Evolutionary conservation across 345 rosid species (phyloP), one percentile per base, ranked within the genome.

Genomic region (Clausena lansium): DNA sequence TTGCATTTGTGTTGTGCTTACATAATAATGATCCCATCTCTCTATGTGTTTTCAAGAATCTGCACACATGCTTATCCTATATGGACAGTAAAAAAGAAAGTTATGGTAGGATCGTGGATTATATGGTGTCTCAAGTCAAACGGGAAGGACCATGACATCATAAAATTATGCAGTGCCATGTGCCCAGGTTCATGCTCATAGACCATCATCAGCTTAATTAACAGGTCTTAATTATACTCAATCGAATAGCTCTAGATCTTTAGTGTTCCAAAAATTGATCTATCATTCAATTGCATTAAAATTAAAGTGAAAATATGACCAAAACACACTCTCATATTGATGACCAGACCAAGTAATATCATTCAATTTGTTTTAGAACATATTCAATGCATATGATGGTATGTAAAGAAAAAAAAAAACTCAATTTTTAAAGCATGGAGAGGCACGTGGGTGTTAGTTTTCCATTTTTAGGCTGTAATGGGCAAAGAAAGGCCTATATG

Each of bases 101-200:
- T 77, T 57, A 62, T 19, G 39, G 66, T 69, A 67, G 59, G 70
- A 59, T 68, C 50, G 55, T 32, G 74, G 38, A 69, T 60, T 60
- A 25, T 52, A 22, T 9, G 77, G 72, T 83, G 82, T 81, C 77
- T 78, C 32, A 80, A 79, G 91, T 88, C 90, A 86, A 88, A 76
- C 90, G 83, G 91, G 86, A 87, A 77, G 71, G 89, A 84, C 84
- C 79, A 28, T 89, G 87, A 91, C 91, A 78, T 89, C 91, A 86
- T n/a, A 33, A 13, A 28, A 59, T 77, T 62, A 81, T 76, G 52
- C 25, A 84, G 57, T 59, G 39, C 35, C 76, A 58, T 59, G 76
- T 27, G 35, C 22, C 36, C 17, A 20, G 5, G 19, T 61, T 41
- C 39, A 39, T 38, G 36, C 55, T 8, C 5, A 9, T 39, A 59